Base-by-base conservation (phyloP, 495 filamentous ascomycete species). In the Podospora conica region DNA sequence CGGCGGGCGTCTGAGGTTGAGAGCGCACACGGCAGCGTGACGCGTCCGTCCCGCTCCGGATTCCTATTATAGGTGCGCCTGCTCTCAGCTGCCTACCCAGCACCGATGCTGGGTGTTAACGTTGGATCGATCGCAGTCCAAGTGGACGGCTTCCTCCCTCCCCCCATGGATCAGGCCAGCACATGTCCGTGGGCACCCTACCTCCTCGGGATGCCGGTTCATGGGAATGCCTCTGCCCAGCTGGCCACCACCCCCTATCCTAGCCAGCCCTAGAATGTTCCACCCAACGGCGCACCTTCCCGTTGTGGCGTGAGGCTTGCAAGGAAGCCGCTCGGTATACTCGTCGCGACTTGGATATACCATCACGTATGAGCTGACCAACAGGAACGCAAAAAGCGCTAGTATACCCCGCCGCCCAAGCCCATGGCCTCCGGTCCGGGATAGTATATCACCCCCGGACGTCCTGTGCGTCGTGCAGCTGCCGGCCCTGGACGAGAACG, bases 61-160 rank as follows among this genome's bases (percentile, higher is more conserved):
- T 64, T 64, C 63, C 40, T 58, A 64, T 28, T 64, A 58, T 64
- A 64, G 63, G 63, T 27, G 24, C 55, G 48, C 27, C 61, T 27
- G n/a, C 27, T 40, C 23, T 63, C 29, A 64, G 53, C 31, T 67
- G 10, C 58, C 23, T 20, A 7, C 40, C 40, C 18, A 6, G 18
- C 33, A 1, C 5, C 40, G 18, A 48, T 8, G 40, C n/a, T 48
- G 12, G 40, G 1, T 48, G 40, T n/a, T n/a, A 1, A n/a, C 18
- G 40, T n/a, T 48, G 40, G 40, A 48, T 48, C 6, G 40, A 48
- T 48, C 40, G 40, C 15, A n/a, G 40, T n/a, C n/a, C 40, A 48
- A n/a, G 40, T n/a, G 40, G n/a, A 48, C 18, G 18, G 25, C 25
- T 27, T 40, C 33, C 11, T 15, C 33, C 40, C 15, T 8, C 33